These are phyloP conservation scores for Solanum hybrid DNA, from an alignment of 305 asterid species.

Conservation along the genomic window DNA sequence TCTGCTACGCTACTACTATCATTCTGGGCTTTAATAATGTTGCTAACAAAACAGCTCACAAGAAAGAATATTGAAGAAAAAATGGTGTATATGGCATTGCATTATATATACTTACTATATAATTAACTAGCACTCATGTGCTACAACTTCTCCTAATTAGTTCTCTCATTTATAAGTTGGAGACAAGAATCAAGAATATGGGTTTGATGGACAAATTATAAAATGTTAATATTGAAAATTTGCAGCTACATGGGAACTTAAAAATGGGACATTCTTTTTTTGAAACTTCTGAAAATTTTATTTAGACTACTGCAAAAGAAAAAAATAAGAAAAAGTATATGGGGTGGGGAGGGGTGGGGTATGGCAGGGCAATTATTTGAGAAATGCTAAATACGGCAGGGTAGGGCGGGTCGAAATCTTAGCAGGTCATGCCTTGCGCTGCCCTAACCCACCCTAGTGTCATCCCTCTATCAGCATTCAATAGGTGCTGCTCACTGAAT, in stretches of 20 bases:
- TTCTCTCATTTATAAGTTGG: not conserved
- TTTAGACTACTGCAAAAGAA: not conserved
- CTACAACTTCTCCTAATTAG: not conserved
- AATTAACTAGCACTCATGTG: not conserved
- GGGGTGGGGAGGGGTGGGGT: too few species aligned
- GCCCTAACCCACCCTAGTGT: too few species aligned
- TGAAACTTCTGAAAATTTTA: not conserved
- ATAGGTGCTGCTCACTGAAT: too few species aligned
- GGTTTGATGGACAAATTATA: not conserved
- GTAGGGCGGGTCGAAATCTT: too few species aligned
- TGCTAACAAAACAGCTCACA: not conserved
- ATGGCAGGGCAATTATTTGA: too few species aligned
- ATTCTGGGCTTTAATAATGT: not conserved
- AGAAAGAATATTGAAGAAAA: not conserved
- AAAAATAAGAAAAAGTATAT: not conserved
- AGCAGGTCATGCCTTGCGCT: too few species aligned
- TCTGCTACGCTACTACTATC: not conserved
- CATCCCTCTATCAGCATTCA: too few species aligned
- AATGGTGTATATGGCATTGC: not conserved
- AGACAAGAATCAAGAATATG: too few species aligned
- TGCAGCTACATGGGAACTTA: not conserved
- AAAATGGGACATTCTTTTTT: not conserved
- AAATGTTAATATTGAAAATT: not conserved
- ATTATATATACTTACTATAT: not conserved
- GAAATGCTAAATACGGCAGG: too few species aligned